Conservation (phyloP, 108 stramenopile species). For the Nitzschia inconspicua region DNA sequence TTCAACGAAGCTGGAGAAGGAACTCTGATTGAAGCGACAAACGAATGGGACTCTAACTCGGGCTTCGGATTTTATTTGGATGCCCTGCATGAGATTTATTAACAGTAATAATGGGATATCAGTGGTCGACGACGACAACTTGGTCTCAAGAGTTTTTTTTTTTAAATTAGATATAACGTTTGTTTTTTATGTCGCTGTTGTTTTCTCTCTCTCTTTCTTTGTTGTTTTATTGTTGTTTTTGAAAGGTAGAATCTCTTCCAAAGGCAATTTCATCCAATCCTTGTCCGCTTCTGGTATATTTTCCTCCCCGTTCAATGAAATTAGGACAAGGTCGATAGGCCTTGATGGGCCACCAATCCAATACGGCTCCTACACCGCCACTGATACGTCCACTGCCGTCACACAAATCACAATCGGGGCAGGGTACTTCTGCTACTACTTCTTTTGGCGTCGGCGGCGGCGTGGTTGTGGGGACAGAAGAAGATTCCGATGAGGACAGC, state of each 20-base stretch:
- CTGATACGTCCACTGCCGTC: constrained; percentile 84
- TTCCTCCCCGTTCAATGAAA: constrained; percentile 72
- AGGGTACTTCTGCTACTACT: too few relatives aligned
- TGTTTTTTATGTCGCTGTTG: too few relatives aligned
- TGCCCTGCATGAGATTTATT: constrained; percentile 11
- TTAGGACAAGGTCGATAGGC: constrained; percentile 89
- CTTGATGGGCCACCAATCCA: constrained; percentile 87
- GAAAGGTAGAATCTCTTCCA: constrained; percentile 72
- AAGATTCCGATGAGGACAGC: too few relatives aligned
- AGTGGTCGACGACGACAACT: too few relatives aligned
- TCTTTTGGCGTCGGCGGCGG: constrained; percentile 9
- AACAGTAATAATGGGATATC: too few relatives aligned
- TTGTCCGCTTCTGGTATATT: constrained; percentile 69
- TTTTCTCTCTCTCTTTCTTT: too few relatives aligned
- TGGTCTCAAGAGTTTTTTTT: too few relatives aligned
- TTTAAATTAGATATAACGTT: too few relatives aligned
- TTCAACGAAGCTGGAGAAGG: constrained; percentile 34
- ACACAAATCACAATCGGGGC: constrained; percentile 78
- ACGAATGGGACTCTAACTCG: constrained; percentile 14
- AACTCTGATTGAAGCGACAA: constrained; percentile 14
- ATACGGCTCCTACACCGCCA: constrained; percentile 72
- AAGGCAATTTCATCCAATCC: constrained; percentile 85
- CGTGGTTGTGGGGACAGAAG: too few relatives aligned
- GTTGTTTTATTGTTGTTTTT: too few relatives aligned
- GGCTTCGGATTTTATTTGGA: constrained; percentile 29